phyloP scores from a whole-genome alignment of 2,329 filamentous ascomycete genomes.

The Claviceps citrina region DNA sequence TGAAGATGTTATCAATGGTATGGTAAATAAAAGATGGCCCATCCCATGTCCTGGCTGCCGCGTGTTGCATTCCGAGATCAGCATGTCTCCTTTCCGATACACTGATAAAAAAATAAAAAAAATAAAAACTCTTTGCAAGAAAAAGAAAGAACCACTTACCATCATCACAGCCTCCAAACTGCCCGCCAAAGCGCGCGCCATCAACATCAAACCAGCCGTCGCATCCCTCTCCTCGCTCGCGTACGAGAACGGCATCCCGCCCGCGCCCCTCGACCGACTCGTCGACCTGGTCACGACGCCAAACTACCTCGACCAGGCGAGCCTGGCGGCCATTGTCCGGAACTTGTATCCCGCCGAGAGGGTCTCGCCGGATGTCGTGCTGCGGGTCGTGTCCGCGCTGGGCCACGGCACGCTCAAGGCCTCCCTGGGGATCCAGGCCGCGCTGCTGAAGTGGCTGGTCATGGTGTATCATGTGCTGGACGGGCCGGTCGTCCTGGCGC shows the following conservation, averaged over 20 bases:
- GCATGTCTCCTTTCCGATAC: no score
- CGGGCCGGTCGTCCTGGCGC: constrained; percentile 45
- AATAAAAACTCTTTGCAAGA: not conserved
- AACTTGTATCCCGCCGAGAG: constrained; percentile 59
- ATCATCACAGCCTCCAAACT: constrained; percentile 35
- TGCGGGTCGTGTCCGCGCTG: constrained; percentile 56
- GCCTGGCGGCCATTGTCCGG: constrained; percentile 50
- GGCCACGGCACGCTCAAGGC: constrained; percentile 66
- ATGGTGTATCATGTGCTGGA: constrained; percentile 60
- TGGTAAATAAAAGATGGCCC: not conserved
- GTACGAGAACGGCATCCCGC: constrained; percentile 53
- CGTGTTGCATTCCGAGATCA: no score
- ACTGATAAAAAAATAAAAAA: not conserved
- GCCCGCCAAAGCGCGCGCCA: constrained; percentile 49
- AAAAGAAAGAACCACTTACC: not conserved
- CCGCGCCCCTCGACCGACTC: constrained; percentile 43
- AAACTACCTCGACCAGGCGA: constrained; percentile 61
- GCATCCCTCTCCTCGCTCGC: constrained; percentile 46
- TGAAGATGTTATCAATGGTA: constrained; percentile 21
- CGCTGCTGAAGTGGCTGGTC: constrained; percentile 63
- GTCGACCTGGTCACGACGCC: constrained; percentile 51
- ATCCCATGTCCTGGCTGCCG: no score
- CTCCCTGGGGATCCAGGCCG: constrained; percentile 51
- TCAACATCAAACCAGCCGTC: constrained; percentile 46
- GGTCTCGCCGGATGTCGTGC: constrained; percentile 43